Base-by-base conservation (phyloP, 352 stramenopile species). In the Lagenidium sp. region DNA sequence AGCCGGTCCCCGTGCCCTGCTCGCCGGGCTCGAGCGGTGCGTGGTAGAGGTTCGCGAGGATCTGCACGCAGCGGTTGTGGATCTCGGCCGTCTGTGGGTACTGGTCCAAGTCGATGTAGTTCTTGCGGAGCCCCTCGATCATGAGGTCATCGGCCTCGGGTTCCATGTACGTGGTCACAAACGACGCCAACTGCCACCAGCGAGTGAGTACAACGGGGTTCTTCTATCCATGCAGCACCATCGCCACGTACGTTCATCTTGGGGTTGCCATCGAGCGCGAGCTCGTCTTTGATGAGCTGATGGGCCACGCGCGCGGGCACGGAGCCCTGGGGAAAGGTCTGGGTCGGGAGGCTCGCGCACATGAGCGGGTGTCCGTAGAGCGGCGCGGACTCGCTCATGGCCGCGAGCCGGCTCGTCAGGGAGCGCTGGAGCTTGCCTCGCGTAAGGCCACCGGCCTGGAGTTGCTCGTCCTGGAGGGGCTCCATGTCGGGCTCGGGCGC, bases 101-200 rank as follows among this genome's bases (percentile, higher is more conserved):
- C 55, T 96, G 84, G 55, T 94, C 85, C 50, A 92, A 63, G 55
- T 97, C 88, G 45, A 95, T 95, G 55, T 95, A 91, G 71, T 97
- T 97, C 62, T 96, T 94, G 48, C 78, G 63, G 36, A 95, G 48
- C 0, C 85, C 85, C 42, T 87, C 68, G 16, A 91, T 47, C 78
- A 95, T 94, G 41, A 96, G 64, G n/a, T 95, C 82, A 40, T 96
- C 82, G 15, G 83, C 84, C 35, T 96, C 83, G 0, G 74, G 70
- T 47, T 96, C 85, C 85, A 96, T 96, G 67, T 92, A 94, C 19
- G 85, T 96, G 38, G 83, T 95, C 41, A 96, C 85, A 42, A 96
- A 96, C 19, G 81, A 93, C 35, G 85, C 85, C 41, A 96, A 60
- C 65, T 77, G 30, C 38, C 4, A 3, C 36, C 15, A 47, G 2